Percentiles rank a stretch among this genome's conserved stretches.
Conservation (phyloP, 495 filamentous ascomycete genomes). For the Staphylotrichum tortipilum region DNA sequence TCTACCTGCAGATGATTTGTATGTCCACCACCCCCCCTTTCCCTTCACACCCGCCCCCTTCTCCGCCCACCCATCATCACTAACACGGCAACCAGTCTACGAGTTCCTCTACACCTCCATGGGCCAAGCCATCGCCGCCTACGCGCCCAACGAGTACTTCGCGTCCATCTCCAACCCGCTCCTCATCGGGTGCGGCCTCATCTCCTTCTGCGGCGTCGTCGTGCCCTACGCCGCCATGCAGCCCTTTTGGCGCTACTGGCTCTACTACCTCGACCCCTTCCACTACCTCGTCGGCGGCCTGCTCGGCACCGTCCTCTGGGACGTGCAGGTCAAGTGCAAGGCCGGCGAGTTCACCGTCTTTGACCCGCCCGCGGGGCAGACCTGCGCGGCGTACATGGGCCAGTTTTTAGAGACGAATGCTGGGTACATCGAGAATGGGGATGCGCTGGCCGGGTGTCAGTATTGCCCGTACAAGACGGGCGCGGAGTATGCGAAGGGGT, state of each 20-base stretch:
- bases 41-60: conserved; percentile 22
- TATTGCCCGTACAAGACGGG: conserved; percentile 53
- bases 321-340: conserved; percentile 6
- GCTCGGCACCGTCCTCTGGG: conserved; percentile 13
- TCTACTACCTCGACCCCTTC: conserved; percentile 49
- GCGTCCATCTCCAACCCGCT: conserved; percentile 44
- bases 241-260: conserved; percentile 34
- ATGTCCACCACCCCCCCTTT: conserved; percentile 9
- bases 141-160: conserved; percentile 45
- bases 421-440: conserved; percentile 29
- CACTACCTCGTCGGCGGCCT: conserved; percentile 42
- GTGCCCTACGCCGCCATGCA: conserved; percentile 42
- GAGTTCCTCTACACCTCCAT: conserved; percentile 39
- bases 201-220: conserved; percentile 37
- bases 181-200: conserved; percentile 31
- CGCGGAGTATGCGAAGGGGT: conserved; percentile 39
- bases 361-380: conserved; percentile 12
- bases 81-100: conserved; percentile 36
- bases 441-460: conserved; percentile 40
- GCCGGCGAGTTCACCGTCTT: conserved; percentile 14
- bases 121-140: conserved; percentile 35
- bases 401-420: conserved; percentile 21
- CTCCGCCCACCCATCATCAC: conserved; percentile 30
- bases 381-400: conserved; percentile 16
- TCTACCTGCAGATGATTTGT: too few species aligned